Base-by-base conservation (phyloP, 805 yeast genomes). In the Cyberlindnera subsufficiens region DNA sequence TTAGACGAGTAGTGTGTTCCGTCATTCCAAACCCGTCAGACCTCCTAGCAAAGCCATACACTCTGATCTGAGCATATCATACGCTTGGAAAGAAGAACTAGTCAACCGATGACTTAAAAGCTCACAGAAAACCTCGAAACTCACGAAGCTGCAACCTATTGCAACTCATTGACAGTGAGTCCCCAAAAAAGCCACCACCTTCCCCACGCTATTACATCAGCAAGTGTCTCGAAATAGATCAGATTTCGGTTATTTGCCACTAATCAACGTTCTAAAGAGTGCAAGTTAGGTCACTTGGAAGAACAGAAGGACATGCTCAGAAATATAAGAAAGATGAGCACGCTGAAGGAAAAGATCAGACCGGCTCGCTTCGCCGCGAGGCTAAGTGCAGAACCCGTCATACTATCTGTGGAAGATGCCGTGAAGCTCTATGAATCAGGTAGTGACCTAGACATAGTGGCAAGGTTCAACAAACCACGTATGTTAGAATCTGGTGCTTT, bases 401-500 rank as follows among this genome's bases (percentile, higher is more conserved):
- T 67, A n/a, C 62, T 67, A 2, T 44, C 58, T 1, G 48, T 66
- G 1, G 25, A 49, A 0, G 54, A 53, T 15, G 71, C 69, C 0
- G 45, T 59, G 6, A 43, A 55, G 30, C 32, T 63, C 4, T 42
- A 50, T n/a, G 58, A 61, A 27, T 47, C 56, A 3, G 48, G 44
- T 30, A 47, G 54, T 16, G 52, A 55, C 10, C 40, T 43, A 1
- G 46, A 45, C 19, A 45, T 48, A 22, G 14, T 17, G 43, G 59
- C 35, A 58, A 66, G 42, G 49, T 64, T 78, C 38, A 72, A 79
- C 40, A 63, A 63, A 8, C 80, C 85, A 7, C 66, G 90, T 35
- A 66, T 80, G 11, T n/a, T 44, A 22, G 55, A 68, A 30, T 69
- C 70, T 2, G 95, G 96, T 3, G 79, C 80, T 20, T 91, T 72